Evolutionary conservation across 2,329 filamentous ascomycete genomes (phyloP), one percentile per base, ranked within the genome.

Genomic region (Tympanopsis confertula): DNA sequence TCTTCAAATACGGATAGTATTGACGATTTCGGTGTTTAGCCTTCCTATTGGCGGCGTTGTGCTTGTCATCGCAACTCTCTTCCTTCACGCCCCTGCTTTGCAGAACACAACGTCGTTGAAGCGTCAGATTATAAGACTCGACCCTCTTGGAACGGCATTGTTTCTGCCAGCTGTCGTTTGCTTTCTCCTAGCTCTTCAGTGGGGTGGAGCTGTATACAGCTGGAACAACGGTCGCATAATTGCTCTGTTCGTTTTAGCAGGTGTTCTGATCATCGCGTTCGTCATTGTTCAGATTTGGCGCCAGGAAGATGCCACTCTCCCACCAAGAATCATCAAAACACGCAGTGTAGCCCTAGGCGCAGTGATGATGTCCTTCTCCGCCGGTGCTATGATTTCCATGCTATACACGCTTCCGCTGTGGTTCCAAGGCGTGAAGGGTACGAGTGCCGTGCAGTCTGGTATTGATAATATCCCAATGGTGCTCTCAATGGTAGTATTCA

Each of bases 401-500:
- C 47, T 50, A 3, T 47, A 66, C 48, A 69, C 59, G 45, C 50
- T 71, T 4, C 65, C 68, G 10, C 56, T 71, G 39, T 73, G 66
- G 63, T 71, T 69, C 48, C 66, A 69, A 42, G 62, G 61, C 10
- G 60, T 68, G 33, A 51, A 62, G 37, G 54, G 51, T 5, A 49
- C 49, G 17, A 39, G 38, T 12, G 52, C 56, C 3, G 47, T 53
- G 2, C 38, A 53, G 26, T 56, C 52, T 4, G 56, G 56, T 30
- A 53, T 58, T 20, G 47, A 47, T 24, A 47, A 50, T n/a, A 46
- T 59, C 12, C 56, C 55, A 2, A 15, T 53, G 12, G 46, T 58
- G 28, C 41, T 57, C 20, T 30, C 40, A 1, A 36, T 42, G 13
- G 46, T 52, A 12, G 29, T 54, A 20, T 38, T 43, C 20, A 43